Conservation (phyloP, 495 filamentous ascomycete genomes). For the Lasiosphaeria ovina region DNA sequence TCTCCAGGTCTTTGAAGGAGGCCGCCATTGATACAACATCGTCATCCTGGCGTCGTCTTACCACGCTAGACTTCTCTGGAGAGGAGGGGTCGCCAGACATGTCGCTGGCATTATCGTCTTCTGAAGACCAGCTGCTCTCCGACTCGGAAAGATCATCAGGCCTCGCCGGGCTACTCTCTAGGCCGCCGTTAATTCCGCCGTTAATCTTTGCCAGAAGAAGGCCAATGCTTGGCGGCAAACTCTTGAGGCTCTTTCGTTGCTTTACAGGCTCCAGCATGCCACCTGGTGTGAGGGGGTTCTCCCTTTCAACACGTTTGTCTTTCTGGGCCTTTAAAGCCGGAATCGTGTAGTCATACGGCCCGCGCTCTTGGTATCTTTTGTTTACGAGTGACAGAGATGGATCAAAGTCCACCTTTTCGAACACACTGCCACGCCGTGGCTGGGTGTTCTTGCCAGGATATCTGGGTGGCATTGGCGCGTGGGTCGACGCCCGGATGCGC, state of each 20-base stretch:
- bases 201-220: slow-evolving; percentile 33
- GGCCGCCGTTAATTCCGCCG: slow-evolving; percentile 23
- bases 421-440: slow-evolving; percentile 38
- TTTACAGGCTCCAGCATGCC: slow-evolving; percentile 39
- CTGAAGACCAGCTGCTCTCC: slow-evolving; percentile 45
- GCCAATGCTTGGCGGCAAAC: slow-evolving; percentile 35
- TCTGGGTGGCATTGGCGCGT: slow-evolving; percentile 19
- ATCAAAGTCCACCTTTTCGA: slow-evolving; percentile 51
- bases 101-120: slow-evolving; percentile 50
- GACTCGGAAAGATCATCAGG: slow-evolving; percentile 44
- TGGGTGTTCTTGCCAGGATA: slow-evolving; percentile 6
- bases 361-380: slow-evolving; percentile 52
- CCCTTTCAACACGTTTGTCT: slow-evolving; percentile 11
- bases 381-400: slow-evolving; percentile 45
- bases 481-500: slow-evolving; percentile 42
- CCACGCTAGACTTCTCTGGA: slow-evolving; percentile 43
- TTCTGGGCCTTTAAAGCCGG: slow-evolving; percentile 23
- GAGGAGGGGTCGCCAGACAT: slow-evolving; percentile 42
- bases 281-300: slow-evolving; percentile 39
- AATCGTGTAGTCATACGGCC: slow-evolving; percentile 44
- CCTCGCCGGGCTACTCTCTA: slow-evolving; percentile 28
- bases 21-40: slow-evolving; percentile 48
- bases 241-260: slow-evolving; percentile 36
- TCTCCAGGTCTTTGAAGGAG: slow-evolving; percentile 49
- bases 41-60: slow-evolving; percentile 39